Conservation (phyloP, 345 rosid genomes). For the Dipteronia dyeriana region DNA sequence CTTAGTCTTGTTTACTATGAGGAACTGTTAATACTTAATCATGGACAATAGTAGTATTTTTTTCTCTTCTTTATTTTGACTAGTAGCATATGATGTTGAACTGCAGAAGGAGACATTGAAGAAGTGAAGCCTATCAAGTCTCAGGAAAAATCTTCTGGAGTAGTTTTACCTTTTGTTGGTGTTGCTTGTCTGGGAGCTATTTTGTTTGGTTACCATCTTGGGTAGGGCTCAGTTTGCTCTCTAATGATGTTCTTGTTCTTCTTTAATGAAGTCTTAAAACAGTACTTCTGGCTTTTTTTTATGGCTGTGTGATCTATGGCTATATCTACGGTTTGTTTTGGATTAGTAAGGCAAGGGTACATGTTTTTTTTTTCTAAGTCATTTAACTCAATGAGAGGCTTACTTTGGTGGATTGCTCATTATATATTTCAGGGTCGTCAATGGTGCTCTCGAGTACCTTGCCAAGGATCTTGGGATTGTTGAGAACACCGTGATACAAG, state of each 20-base stretch:
- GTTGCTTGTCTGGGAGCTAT: constrained; percentile 97
- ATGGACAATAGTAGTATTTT: neutral
- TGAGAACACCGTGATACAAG: constrained; percentile 86
- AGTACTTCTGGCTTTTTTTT: neutral
- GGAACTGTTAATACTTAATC: constrained; percentile 1
- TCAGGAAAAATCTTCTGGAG: constrained; percentile 60
- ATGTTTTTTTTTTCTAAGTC: constrained; percentile 8
- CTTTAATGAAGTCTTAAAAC: neutral
- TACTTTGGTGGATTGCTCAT: neutral
- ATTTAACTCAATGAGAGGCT: neutral
- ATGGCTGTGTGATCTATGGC: neutral
- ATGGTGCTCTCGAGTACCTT: constrained; percentile 95
- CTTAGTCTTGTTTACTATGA: neutral
- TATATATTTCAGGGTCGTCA: constrained; percentile 70
- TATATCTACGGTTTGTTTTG: neutral
- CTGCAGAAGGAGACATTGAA: constrained; percentile 69
- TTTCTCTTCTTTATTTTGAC: neutral
- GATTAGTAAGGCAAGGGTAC: constrained; percentile 3
- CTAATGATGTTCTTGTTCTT: neutral
- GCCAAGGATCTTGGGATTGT: constrained; percentile 93
- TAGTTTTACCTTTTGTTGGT: constrained; percentile 83
- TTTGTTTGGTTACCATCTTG: constrained; percentile 94
- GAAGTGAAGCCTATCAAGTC: constrained; percentile 51
- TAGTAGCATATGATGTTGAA: constrained; percentile 19
- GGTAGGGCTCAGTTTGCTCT: constrained; percentile 46